Evolutionary conservation across 352 stramenopile species (phyloP).

Genomic region (Phytophthora multivora): DNA sequence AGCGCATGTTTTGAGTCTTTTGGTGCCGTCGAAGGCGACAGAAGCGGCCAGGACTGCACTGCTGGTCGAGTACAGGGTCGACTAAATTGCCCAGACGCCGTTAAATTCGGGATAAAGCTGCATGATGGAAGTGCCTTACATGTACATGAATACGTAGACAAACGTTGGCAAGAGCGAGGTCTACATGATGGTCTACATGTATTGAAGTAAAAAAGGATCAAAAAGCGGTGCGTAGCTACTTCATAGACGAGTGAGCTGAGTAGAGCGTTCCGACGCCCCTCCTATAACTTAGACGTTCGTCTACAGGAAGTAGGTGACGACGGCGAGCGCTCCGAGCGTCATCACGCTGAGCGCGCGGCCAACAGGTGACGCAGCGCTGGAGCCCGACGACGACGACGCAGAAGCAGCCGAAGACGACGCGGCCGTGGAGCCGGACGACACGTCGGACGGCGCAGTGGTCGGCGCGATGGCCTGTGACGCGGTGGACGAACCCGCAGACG

Average conservation of each 20-base stretch:
- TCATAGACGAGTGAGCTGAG: neutral
- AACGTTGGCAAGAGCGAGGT: neutral
- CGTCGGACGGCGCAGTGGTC: conserved; percentile 7
- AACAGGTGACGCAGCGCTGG: conserved; percentile 30
- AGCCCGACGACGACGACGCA: conserved; percentile 22
- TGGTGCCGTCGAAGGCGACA: neutral
- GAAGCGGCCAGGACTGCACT: conserved; percentile 3
- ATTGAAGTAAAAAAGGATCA: neutral
- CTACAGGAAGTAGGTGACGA: conserved; percentile 35
- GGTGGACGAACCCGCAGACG: conserved; percentile 6
- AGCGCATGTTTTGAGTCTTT: neutral
- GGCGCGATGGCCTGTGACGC: conserved; percentile 11
- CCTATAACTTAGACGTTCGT: conserved; percentile 5
- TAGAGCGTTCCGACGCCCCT: neutral
- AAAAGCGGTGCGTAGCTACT: neutral
- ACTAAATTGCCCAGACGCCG: neutral
- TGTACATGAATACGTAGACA: no score
- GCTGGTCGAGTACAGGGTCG: conserved; percentile 2
- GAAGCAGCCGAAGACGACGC: conserved; percentile 18
- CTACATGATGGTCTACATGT: neutral
- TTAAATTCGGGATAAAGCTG: no score
- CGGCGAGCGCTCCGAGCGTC: conserved; percentile 20
- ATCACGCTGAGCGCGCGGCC: conserved; percentile 21
- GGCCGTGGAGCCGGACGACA: neutral
- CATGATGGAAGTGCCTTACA: no score